Conservation (phyloP, 108 stramenopile genomes). For the Nitzschia putrida region DNA sequence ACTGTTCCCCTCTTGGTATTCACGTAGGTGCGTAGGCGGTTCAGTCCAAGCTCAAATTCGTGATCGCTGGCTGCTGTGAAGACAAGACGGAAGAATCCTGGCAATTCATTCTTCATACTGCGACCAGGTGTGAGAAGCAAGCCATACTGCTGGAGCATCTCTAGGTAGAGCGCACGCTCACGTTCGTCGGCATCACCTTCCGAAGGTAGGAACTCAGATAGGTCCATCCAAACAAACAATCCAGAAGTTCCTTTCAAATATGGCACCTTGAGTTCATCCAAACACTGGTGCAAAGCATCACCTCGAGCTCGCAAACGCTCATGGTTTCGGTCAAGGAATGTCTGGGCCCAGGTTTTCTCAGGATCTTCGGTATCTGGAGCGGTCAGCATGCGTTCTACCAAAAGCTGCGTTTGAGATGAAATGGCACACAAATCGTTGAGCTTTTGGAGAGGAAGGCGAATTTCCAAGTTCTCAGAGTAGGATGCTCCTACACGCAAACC, state of each 20-base stretch:
- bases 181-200: constrained; percentile 52
- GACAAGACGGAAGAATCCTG: constrained; percentile 87
- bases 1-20: constrained; percentile 27
- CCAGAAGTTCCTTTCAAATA: constrained; percentile 68
- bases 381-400: constrained; percentile 69
- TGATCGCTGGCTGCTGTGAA: constrained; percentile 81
- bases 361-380: constrained; percentile 2
- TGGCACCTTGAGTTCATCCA: constrained; percentile 70
- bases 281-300: constrained; percentile 48
- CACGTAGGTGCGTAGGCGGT: constrained; percentile 63
- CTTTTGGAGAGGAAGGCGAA: constrained; percentile 73
- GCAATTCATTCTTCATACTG: constrained; percentile 77
- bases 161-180: constrained; percentile 72
- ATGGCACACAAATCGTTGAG: constrained; percentile 85
- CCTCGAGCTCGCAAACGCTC: constrained; percentile 53
- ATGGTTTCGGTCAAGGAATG: constrained; percentile 58
- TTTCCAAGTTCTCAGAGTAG: constrained; percentile 79
- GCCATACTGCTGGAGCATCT: constrained; percentile 75
- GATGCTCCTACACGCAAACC: constrained; percentile 82
- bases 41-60: constrained; percentile 73
- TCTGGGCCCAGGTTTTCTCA: constrained; percentile 45
- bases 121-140: constrained; percentile 81
- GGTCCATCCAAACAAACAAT: constrained; percentile 85
- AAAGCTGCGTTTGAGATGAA: constrained; percentile 75
- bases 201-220: constrained; percentile 64